Evolutionary conservation across 1,139 yeast genomes (phyloP).

Genomic region (Candida tunisiensis): DNA sequence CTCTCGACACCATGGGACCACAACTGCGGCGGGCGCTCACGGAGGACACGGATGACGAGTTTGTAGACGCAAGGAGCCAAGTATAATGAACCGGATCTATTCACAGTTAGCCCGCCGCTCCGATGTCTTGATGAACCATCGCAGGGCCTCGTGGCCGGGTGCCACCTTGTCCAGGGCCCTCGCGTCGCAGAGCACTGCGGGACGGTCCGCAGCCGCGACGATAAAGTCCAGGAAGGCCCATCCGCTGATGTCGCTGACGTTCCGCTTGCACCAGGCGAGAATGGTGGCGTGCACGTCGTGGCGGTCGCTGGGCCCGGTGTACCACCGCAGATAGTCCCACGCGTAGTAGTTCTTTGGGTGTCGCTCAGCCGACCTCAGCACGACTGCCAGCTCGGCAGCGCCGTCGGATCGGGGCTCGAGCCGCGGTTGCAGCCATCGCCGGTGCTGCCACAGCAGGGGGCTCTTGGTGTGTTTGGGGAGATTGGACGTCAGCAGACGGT

Average conservation of each 20-base stretch:
- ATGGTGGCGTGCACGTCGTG: slow-evolving; percentile 2
- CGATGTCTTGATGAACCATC: no score
- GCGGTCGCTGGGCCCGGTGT: background rate
- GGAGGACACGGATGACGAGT: no score
- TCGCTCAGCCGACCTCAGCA: slow-evolving; percentile 18
- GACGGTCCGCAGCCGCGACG: no score
- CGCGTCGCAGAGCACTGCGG: no score
- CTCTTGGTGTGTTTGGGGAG: slow-evolving; percentile 21
- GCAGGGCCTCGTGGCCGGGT: no score
- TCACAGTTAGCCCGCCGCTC: no score
- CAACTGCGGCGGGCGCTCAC: no score
- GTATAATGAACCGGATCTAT: no score
- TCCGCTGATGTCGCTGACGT: slow-evolving; percentile 26
- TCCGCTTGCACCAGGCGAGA: slow-evolving; percentile 13
- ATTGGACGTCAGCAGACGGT: slow-evolving; percentile 17
- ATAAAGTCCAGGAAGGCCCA: slow-evolving; percentile 26
- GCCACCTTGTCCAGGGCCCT: no score
- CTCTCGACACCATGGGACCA: no score
- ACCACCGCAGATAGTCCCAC: slow-evolving; percentile 16
- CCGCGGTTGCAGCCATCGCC: slow-evolving; percentile 13
- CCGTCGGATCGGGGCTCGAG: slow-evolving; percentile 1
- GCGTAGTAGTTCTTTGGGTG: slow-evolving; percentile 33
- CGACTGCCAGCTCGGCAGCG: slow-evolving; percentile 12
- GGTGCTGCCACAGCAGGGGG: slow-evolving; percentile 23
- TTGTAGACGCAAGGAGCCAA: no score